These are phyloP conservation scores for Abrus pulchellus DNA, from an alignment of 306 rosid species.

Conservation along the genomic window DNA sequence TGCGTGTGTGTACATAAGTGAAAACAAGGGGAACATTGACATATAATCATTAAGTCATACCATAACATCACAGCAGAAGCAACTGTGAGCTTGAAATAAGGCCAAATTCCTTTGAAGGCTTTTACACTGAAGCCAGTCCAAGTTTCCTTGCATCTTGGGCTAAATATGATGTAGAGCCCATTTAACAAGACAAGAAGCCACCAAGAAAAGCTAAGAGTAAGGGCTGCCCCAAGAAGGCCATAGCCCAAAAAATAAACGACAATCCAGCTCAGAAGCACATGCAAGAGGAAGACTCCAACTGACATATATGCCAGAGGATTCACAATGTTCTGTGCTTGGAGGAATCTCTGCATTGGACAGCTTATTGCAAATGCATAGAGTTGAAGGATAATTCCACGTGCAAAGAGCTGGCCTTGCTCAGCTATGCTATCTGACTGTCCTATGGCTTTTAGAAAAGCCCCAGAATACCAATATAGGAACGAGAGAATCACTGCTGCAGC, in stretches of 20 bases:
- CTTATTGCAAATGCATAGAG: constrained; percentile 73
- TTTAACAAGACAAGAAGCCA: constrained; percentile 67
- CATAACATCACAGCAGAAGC: constrained; percentile 79
- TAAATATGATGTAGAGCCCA: constrained; percentile 67
- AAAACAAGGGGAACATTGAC: not conserved
- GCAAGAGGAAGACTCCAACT: constrained; percentile 66
- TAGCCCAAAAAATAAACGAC: constrained; percentile 59
- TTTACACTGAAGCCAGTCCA: constrained; percentile 75
- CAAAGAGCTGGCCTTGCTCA: constrained; percentile 58
- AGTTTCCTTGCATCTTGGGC: constrained; percentile 74
- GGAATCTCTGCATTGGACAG: constrained; percentile 86
- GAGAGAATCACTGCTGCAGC: constrained; percentile 74
- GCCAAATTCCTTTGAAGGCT: constrained; percentile 79
- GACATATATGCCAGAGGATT: constrained; percentile 79
- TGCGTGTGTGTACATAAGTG: not conserved
- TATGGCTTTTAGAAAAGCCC: constrained; percentile 60
- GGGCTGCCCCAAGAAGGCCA: constrained; percentile 73
- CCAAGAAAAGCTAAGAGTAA: constrained; percentile 78
- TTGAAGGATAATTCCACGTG: constrained; percentile 69
- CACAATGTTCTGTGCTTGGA: constrained; percentile 85
- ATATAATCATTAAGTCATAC: constrained; percentile 40
- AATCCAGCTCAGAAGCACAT: constrained; percentile 67
- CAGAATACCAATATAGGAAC: constrained; percentile 70
- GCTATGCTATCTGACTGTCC: constrained; percentile 64
- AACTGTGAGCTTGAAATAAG: constrained; percentile 74